Base-by-base conservation (phyloP, 2,329 filamentous ascomycete genomes). In the Trichophyton mentagrophytes region DNA sequence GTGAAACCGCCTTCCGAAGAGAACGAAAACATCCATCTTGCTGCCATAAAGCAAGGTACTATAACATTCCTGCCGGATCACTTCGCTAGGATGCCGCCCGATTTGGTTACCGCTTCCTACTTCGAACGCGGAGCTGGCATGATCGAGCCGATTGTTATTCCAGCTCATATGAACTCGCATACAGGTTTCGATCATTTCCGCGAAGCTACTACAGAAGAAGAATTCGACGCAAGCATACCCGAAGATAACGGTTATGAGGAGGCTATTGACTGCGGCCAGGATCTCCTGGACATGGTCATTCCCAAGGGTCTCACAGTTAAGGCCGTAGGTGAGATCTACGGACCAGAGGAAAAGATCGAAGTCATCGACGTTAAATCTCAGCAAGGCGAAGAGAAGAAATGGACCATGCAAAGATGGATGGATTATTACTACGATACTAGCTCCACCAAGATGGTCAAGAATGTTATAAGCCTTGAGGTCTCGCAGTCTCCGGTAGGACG, bases 311-410 rank as follows among this genome's bases (percentile, higher is more conserved):
- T 87, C 51, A 87, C 83, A 1, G 84, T 87, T 33, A 79, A 82
- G 33, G 77, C 80, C 58, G 84, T 87, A 22, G 80, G 81, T 49
- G 81, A 87, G 64, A 74, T 87, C 30, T 85, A 85, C 64, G 85
- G 85, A 0, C 78, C 79, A 3, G 81, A 84, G 51, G 82, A 84
- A 67, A 77, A 78, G 51, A 77, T 86, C 6, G 83, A 85, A 61
- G 84, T 87, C 36, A 86, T 87, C 60, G 84, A 87, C 69, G 85
- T 87, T 63, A 86, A 87, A 67, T 83, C 83, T 7, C 85, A 87
- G 65, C 83, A 85, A 66, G 83, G 82, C 6, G 80, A 83, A 66
- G 83, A 82, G 61, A 83, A 81, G 65, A 79, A 80, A 64, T 87
- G 83, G 83, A 85, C 80, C 36, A 81, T 87, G 74, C 77, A 78